phyloP scores from a whole-genome alignment of 805 yeast genomes.

The Lipomyces kockii region DNA sequence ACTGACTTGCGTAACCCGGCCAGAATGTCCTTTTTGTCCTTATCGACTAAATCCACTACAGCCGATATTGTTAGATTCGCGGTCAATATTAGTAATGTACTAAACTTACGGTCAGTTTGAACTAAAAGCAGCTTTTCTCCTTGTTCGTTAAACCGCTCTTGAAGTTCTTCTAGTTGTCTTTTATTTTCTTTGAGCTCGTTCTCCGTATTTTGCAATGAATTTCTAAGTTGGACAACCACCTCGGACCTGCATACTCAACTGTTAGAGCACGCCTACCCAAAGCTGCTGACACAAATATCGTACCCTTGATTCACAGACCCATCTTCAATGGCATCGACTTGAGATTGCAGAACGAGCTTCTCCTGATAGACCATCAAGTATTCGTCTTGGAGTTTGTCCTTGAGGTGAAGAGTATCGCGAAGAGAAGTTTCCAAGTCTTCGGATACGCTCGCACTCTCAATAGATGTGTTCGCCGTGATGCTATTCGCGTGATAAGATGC shows the following conservation, averaged over 20 bases:
- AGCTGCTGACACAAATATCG: neutral
- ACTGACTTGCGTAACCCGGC: slow-evolving; percentile 15
- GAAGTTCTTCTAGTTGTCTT: slow-evolving; percentile 7
- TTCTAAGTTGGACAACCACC: slow-evolving; percentile 1
- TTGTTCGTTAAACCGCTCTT: slow-evolving; percentile 2
- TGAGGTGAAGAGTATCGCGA: slow-evolving; percentile 12
- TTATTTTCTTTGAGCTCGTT: neutral
- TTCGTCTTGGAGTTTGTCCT: slow-evolving; percentile 25
- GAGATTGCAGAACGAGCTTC: slow-evolving; percentile 22
- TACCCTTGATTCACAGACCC: slow-evolving; percentile 6
- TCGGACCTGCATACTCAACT: neutral
- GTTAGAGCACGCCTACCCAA: neutral
- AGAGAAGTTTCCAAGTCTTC: slow-evolving; percentile 15
- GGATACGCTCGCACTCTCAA: neutral
- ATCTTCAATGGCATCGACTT: slow-evolving; percentile 21
- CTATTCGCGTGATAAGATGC: neutral
- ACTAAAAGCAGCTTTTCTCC: slow-evolving; percentile 7
- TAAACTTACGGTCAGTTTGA: slow-evolving; percentile 15
- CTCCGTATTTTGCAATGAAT: slow-evolving; percentile 6
- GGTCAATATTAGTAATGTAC: neutral
- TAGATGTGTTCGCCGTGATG: neutral
- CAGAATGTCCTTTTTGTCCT: slow-evolving; percentile 24
- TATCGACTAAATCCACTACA: slow-evolving; percentile 20
- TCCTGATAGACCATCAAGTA: slow-evolving; percentile 23
- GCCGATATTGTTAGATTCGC: neutral